These are phyloP conservation scores for Cadophora gregata DNA, from an alignment of 2,329 filamentous ascomycete genomes.

Conservation along the genomic window DNA sequence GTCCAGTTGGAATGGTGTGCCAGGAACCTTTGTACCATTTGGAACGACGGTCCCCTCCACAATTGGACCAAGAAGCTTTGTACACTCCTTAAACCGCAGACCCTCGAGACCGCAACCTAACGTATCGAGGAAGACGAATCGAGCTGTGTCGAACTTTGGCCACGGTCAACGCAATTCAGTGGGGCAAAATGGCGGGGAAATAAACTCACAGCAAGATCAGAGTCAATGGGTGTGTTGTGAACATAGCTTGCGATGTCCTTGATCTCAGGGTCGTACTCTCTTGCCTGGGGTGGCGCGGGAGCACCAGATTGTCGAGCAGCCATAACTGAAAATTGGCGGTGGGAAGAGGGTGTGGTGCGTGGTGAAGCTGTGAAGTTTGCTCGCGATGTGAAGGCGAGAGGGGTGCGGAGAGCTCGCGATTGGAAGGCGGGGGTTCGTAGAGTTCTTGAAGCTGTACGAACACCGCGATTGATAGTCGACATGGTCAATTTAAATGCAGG, in stretches of 20 bases:
- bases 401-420: slow-evolving; percentile 40
- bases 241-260: slow-evolving; percentile 95
- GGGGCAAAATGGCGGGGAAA: slow-evolving; percentile 19
- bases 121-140: slow-evolving; percentile 96
- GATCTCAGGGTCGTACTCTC: slow-evolving; percentile 89
- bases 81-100: slow-evolving; percentile 93
- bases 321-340: slow-evolving; percentile 47
- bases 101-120: slow-evolving; percentile 96
- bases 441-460: slow-evolving; percentile 42
- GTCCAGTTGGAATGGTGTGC: slow-evolving; percentile 92
- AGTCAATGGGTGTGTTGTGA: slow-evolving; percentile 88
- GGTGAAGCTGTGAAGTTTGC: slow-evolving; percentile 34
- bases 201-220: slow-evolving; percentile 83
- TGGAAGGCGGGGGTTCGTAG: slow-evolving; percentile 40
- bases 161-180: slow-evolving; percentile 28
- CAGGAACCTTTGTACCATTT: slow-evolving; percentile 88
- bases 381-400: slow-evolving; percentile 37
- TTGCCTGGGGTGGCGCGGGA: slow-evolving; percentile 55
- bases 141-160: slow-evolving; percentile 85
- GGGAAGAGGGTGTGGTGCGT: slow-evolving; percentile 30
- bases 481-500: slow-evolving; percentile 32
- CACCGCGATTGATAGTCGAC: slow-evolving; percentile 43
- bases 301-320: slow-evolving; percentile 48
- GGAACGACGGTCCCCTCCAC: slow-evolving; percentile 91
- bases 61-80: slow-evolving; percentile 89